These are phyloP conservation scores for Pestalotiopsis sp. DNA, from an alignment of 2,329 filamentous ascomycete species.

Conservation along the genomic window DNA sequence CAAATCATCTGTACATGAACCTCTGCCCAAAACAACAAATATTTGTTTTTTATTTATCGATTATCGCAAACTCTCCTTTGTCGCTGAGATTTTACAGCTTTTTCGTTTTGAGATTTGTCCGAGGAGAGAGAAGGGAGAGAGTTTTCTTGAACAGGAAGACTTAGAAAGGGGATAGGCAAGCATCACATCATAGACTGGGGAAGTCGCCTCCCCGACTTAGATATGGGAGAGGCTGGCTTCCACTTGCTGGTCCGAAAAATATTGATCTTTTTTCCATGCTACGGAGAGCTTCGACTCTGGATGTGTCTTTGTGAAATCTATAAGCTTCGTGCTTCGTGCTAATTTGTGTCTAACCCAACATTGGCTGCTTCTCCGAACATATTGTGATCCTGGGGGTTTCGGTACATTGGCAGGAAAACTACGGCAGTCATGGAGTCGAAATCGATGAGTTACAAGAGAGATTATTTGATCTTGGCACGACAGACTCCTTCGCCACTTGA, in stretches of 20 bases:
- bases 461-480: no score
- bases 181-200: not conserved
- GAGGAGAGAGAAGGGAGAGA: not conserved
- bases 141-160: not conserved
- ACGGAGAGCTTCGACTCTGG: not conserved
- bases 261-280: not conserved
- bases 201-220: not conserved
- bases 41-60: not conserved
- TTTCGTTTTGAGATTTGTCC: not conserved
- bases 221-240: not conserved
- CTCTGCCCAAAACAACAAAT: not conserved
- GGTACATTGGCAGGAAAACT: no score
- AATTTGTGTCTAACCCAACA: no score
- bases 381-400: no score
- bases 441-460: no score
- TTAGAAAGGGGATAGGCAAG: not conserved
- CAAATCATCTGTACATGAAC: constrained; percentile 17
- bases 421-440: no score
- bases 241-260: not conserved
- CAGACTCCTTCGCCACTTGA: no score
- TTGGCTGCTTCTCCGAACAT: no score
- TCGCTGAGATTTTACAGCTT: not conserved
- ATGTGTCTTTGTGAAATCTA: not conserved
- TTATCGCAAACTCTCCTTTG: not conserved
- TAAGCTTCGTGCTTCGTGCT: no score